Evolutionary conservation across 2,329 filamentous ascomycete species (phyloP), one percentile per base, ranked within the genome.

Genomic region (Phialemonium atrogriseum): DNA sequence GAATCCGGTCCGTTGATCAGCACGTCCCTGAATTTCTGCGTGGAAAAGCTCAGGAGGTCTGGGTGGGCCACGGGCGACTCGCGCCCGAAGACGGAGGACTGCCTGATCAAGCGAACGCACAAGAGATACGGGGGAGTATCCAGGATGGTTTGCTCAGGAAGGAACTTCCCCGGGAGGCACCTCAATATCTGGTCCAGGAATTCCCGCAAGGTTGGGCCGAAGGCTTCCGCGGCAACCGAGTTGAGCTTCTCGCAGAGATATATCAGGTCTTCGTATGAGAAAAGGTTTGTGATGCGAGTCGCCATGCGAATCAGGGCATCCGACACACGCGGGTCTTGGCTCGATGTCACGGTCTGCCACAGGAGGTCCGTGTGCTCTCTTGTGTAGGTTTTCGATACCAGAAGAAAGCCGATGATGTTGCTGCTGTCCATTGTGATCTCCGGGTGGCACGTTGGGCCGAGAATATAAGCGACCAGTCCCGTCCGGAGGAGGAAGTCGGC

Each of bases 361-460:
- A 95, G 73, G 11, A 74, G 69, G 48, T 94, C 82, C 1, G 84
- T 84, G 48, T 93, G 81, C 13, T 69, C 58, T 20, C 76, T 56
- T 1, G 71, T 74, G 55, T 89, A 94, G 10, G 76, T 80, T 33
- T 70, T 68, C 0, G 84, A 91, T 10, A 91, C 82, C 14, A 86
- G 73, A 31, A 96, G 65, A 48, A 96, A 96, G 1, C 84, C 84
- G 28, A 95, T 67, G 32, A 96, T 83, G 41, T 94, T 94, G 24
- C 72, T 70, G 47, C 84, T 84, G 43, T 87, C 77, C 21, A 72
- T 68, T 13, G 93, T 91, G 32, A 96, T 76, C 49, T 94, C 87
- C 1, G 88, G 86, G 49, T 96, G 91, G 19, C 89, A 95, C 34
- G 87, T 87, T 10, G 89, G 78, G 2, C 89, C 85, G 31, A 95